These are phyloP conservation scores for Pyronema omphalodes DNA, from an alignment of 495 filamentous ascomycete species.

Conservation along the genomic window DNA sequence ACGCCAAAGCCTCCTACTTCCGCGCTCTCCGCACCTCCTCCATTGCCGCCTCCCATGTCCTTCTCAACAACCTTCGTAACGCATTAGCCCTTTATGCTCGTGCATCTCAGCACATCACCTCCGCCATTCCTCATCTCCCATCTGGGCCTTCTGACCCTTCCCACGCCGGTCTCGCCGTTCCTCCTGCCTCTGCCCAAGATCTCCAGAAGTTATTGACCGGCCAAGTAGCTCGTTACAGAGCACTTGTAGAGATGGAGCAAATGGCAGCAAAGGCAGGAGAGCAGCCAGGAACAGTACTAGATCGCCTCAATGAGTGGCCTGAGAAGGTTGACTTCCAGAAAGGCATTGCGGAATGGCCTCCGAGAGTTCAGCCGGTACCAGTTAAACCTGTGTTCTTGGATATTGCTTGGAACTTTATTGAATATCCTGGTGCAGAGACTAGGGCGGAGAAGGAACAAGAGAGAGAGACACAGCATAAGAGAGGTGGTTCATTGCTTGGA, in stretches of 20 bases:
- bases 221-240: slow-evolving; percentile 57
- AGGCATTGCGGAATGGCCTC: slow-evolving; percentile 67
- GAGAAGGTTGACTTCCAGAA: slow-evolving; percentile 50
- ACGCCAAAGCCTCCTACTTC: slow-evolving; percentile 68
- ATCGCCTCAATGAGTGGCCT: slow-evolving; percentile 58
- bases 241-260: slow-evolving; percentile 61
- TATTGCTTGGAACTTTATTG: slow-evolving; percentile 94
- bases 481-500: slow-evolving; percentile 13
- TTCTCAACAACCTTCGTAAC: slow-evolving; percentile 53
- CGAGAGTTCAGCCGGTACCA: slow-evolving; percentile 60
- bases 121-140: slow-evolving; percentile 27
- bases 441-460: slow-evolving; percentile 7
- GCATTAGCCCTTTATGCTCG: slow-evolving; percentile 68
- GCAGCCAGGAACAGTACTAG: slow-evolving; percentile 38
- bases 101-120: slow-evolving; percentile 28
- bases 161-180: slow-evolving; percentile 35
- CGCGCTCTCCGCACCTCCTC: slow-evolving; percentile 72
- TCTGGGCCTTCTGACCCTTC: slow-evolving; percentile 17
- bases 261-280: slow-evolving; percentile 28
- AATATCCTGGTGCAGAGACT: slow-evolving; percentile 51
- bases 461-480: slow-evolving; percentile 13
- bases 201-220: slow-evolving; percentile 43
- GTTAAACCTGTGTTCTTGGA: slow-evolving; percentile 95
- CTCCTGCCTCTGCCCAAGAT: slow-evolving; percentile 33
- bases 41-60: slow-evolving; percentile 64